Base-by-base conservation (phyloP, 2,329 filamentous ascomycete species). In the Exophiala lecanii-corni region DNA sequence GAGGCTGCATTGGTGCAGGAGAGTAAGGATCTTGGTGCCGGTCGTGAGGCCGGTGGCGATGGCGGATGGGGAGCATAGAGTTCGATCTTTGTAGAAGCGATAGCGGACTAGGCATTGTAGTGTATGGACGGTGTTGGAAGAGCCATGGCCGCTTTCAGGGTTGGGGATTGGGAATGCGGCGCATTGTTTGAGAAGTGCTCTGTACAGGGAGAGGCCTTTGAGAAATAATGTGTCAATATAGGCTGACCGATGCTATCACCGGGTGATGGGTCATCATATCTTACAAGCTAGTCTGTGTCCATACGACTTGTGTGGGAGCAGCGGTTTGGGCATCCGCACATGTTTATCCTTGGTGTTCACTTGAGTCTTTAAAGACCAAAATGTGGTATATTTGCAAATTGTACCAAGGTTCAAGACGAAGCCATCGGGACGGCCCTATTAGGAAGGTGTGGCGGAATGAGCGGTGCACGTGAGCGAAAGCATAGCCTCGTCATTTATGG, bases 221-320 rank as follows among this genome's bases (percentile, higher is more conserved):
- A 16, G 25, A 19, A 1, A 15, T 12, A 17, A n/a, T n/a, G n/a
- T n/a, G n/a, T n/a, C n/a, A n/a, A n/a, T n/a, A n/a, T n/a, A n/a
- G n/a, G n/a, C n/a, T n/a, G n/a, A n/a, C n/a, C n/a, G n/a, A n/a
- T n/a, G n/a, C n/a, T n/a, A n/a, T n/a, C n/a, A n/a, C n/a, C 26
- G 2, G 37, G 13, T 13, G 3, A 10, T 18, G 25, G 38, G n/a
- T 2, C 26, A 23, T 19, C 35, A 12, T 32, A 21, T 43, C 64
- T 55, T 51, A 70, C 68, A 70, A 49, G 68, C 66, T 61, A 67
- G 62, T n/a, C 67, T 62, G 58, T 71, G 68, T 30, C 60, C 58
- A 31, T 63, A 60, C 42, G 62, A 68, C 5, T 53, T 40, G 21
- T 55, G 60, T 15, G 64, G 62, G 30, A 59, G 51, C 33, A 66